phyloP scores from a whole-genome alignment of 176 grass and related monocot species.

The Musa schizocarpa region DNA sequence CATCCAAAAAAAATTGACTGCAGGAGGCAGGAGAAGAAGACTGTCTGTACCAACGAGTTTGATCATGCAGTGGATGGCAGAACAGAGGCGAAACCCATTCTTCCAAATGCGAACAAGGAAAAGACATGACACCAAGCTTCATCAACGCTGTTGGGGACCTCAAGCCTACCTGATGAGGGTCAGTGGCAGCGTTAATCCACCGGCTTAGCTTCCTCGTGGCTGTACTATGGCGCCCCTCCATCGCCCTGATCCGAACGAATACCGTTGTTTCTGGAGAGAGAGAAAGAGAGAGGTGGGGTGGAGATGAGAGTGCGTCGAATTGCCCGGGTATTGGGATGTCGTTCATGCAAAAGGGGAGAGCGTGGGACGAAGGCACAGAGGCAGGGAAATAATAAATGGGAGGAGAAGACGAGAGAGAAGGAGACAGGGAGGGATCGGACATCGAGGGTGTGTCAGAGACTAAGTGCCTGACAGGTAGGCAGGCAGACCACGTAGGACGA shows the following conservation, averaged over 20 bases:
- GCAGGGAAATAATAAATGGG: background rate
- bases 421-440: background rate
- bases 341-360: constrained; percentile 4
- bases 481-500: constrained; percentile 7
- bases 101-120: too few relatives aligned
- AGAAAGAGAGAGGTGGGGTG: background rate
- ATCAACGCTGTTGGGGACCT: too few relatives aligned
- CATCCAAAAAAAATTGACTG: too few relatives aligned
- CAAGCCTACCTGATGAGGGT: too few relatives aligned
- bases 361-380: background rate
- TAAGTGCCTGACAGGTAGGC: constrained; percentile 9
- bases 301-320: background rate
- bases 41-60: too few relatives aligned
- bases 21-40: too few relatives aligned
- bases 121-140: too few relatives aligned
- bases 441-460: background rate
- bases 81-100: too few relatives aligned
- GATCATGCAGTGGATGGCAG: too few relatives aligned
- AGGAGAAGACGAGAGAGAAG: background rate
- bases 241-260: background rate
- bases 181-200: too few relatives aligned
- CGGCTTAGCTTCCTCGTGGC: background rate
- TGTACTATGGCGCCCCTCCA: background rate
- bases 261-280: background rate
- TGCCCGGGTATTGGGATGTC: background rate